Evolutionary conservation across 2,329 filamentous ascomycete genomes (phyloP).

Genomic region (Lasiodiplodia sp.): DNA sequence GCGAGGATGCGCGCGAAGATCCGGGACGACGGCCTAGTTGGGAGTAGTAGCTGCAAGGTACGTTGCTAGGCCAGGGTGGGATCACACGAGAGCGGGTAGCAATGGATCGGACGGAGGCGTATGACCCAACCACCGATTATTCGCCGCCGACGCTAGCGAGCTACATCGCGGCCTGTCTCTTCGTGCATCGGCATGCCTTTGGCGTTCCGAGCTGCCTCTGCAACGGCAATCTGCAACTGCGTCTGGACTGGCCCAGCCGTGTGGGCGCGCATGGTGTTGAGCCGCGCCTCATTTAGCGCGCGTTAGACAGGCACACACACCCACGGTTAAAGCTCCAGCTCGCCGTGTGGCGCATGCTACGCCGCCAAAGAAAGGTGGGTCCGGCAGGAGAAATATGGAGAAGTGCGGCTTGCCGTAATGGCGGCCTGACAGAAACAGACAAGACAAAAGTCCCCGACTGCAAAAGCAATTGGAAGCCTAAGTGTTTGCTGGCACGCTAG

Average conservation of each 20-base stretch:
- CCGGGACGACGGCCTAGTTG: conserved; percentile 7
- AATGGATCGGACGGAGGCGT: not conserved
- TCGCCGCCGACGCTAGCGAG: not conserved
- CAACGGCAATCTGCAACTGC: not conserved
- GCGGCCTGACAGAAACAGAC: not conserved
- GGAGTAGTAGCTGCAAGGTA: conserved; percentile 12
- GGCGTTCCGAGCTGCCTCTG: not conserved
- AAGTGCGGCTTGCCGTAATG: conserved; percentile 6
- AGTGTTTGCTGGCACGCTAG: not conserved
- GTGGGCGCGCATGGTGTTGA: not conserved
- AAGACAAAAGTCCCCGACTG: not conserved
- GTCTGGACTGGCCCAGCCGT: not conserved
- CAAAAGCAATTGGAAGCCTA: conserved; percentile 9
- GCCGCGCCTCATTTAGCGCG: not conserved
- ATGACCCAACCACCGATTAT: conserved; percentile 11
- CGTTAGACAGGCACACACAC: not conserved
- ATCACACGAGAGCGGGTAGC: conserved; percentile 5
- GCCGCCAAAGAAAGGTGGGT: not conserved
- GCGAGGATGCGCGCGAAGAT: conserved; percentile 17
- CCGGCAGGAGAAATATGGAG: conserved; percentile 8
- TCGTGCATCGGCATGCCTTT: not conserved
- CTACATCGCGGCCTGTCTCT: not conserved
- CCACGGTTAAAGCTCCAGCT: conserved; percentile 4
- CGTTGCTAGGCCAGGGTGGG: not conserved
- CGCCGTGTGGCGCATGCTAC: not conserved